Conservation (phyloP, 192 early-diverging fungal species). For the Globomyces pollinis-pini region DNA sequence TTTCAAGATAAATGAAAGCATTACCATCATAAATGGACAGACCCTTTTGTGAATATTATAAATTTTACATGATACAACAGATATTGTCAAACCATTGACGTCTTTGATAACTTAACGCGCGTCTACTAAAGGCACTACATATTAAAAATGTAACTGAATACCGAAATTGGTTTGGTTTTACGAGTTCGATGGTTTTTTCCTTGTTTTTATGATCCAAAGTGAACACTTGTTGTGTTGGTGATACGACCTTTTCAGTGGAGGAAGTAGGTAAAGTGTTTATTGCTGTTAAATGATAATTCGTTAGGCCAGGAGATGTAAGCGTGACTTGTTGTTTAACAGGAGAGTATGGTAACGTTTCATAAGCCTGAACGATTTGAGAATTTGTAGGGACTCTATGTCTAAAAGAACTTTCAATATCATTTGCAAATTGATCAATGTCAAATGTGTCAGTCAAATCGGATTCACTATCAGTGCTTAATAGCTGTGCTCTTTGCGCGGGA, state of each 20-base stretch:
- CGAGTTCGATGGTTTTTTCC: background rate
- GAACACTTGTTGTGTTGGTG: background rate
- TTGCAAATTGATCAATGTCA: too few relatives aligned
- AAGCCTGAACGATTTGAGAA: too few relatives aligned
- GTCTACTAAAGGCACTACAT: constrained; percentile 30
- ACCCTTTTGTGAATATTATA: too few relatives aligned
- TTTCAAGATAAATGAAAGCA: constrained; percentile 46
- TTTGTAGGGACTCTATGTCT: too few relatives aligned
- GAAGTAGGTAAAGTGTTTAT: background rate
- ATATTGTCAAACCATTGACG: constrained; percentile 53
- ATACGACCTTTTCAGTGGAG: background rate
- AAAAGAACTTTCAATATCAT: too few relatives aligned
- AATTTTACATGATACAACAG: constrained; percentile 34
- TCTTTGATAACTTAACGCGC: constrained; percentile 52
- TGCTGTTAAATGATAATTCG: background rate
- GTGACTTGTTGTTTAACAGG: background rate
- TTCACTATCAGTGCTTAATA: too few relatives aligned
- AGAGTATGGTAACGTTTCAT: background rate
- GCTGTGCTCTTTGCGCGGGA: too few relatives aligned
- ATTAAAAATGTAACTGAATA: background rate
- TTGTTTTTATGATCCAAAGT: background rate
- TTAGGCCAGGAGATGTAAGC: background rate
- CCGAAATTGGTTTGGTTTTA: constrained; percentile 6
- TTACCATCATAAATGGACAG: constrained; percentile 60
- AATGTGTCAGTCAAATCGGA: too few relatives aligned